These are phyloP conservation scores for Acanthamoeba castellanii DNA, from an alignment of 208 protist species.

Conservation along the genomic window DNA sequence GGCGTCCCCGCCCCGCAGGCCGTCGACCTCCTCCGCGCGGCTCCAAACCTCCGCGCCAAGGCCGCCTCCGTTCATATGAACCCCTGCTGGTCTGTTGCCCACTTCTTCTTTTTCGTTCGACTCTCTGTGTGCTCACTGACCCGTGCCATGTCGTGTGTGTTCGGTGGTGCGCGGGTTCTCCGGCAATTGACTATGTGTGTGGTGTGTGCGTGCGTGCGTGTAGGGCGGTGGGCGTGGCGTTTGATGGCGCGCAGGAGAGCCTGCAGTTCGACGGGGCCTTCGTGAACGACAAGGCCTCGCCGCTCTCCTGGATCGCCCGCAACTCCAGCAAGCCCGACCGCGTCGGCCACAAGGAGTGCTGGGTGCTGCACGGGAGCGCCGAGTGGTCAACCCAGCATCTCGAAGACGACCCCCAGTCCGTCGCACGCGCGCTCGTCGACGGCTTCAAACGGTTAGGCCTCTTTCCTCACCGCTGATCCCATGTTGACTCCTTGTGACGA, in stretches of 20 bases:
- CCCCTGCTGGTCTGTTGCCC: background rate
- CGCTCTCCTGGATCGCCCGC: conserved; percentile 16
- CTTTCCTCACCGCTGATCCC: background rate
- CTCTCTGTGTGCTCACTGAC: background rate
- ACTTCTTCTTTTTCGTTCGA: background rate
- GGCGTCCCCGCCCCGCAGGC: background rate
- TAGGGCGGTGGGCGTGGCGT: conserved; percentile 11
- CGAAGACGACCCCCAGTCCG: background rate
- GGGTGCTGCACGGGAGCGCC: conserved; percentile 18
- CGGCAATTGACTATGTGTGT: too few species aligned
- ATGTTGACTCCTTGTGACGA: background rate
- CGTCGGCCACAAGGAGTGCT: background rate
- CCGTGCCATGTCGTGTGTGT: too few species aligned
- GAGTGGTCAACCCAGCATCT: conserved; percentile 16
- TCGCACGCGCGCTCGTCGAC: background rate
- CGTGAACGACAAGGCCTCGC: conserved; percentile 35
- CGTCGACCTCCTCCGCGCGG: background rate
- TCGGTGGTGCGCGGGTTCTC: too few species aligned
- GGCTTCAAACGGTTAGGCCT: background rate
- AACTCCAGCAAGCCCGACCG: conserved; percentile 39
- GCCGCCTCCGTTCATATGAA: background rate
- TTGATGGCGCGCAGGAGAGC: background rate
- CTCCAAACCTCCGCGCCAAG: background rate
- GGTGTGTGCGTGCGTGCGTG: background rate
- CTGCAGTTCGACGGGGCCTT: conserved; percentile 2